Base-by-base conservation (phyloP, 768 basidiomycete species). In the Nevesoporus exiguus region DNA sequence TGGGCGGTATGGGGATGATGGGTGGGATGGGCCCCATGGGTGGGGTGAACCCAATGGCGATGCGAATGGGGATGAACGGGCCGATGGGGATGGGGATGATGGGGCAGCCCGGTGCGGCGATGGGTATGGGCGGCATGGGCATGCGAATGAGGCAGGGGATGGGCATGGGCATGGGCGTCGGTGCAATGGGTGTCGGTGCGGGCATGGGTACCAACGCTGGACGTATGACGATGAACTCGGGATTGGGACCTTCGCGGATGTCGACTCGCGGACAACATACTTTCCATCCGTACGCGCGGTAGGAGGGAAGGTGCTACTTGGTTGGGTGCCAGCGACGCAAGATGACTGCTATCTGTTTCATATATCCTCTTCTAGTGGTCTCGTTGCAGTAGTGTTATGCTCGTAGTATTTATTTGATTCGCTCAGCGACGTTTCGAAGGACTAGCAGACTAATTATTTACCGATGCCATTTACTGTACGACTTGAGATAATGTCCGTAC, bases 221-320 rank as follows among this genome's bases (percentile, higher is more conserved):
- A n/a, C 70, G 77, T 54, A 73, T 73, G 72, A 52, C 74, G 46
- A 70, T 73, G 70, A 73, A 70, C 61, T 44, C 68, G 46, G 80
- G 74, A 24, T 66, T 73, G 53, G 82, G 76, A n/a, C 81, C 78
- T 14, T 72, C 76, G 49, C 74, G 79, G 7, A 73, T 75, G 66
- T 75, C 72, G 50, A 76, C 60, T 25, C 76, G 81, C 21, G 83
- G 83, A 53, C 81, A 83, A 57, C 80, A 82, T 58, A 76, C 74
- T 54, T 85, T 82, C 69, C 83, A 85, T 68, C 83, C 83, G n/a
- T 85, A 85, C 64, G 75, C 82, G 50, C 76, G 83, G 61, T 84
- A 51, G 40, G 7, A 21, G 27, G 30, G 24, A 13, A 3, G 21
- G 24, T 30, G 13, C n/a, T 3, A 4, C 22, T 44, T 34, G 29